These are phyloP conservation scores for Calonectria pseudoreteaudii DNA, from an alignment of 2,329 filamentous ascomycete species.

Conservation along the genomic window DNA sequence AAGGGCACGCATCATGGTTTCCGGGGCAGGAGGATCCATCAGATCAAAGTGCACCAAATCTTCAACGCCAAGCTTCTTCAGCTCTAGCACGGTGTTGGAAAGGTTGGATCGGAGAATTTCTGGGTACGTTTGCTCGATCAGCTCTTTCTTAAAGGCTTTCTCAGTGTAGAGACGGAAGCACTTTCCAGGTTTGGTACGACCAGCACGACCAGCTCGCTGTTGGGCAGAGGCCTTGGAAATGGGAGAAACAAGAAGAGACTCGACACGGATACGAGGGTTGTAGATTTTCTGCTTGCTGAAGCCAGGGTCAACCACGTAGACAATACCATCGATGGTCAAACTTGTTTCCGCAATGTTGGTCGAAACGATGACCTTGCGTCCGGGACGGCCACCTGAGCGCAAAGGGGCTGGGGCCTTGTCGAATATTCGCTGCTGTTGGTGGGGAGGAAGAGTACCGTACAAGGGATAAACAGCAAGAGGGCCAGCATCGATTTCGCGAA, in stretches of 20 bases:
- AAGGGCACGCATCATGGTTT: slow-evolving; percentile 97
- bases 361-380: slow-evolving; percentile 93
- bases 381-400: slow-evolving; percentile 82
- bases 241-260: slow-evolving; percentile 95
- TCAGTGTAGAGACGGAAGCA: slow-evolving; percentile 98
- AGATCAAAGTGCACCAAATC: slow-evolving; percentile 98
- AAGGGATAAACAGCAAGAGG: slow-evolving; percentile 92
- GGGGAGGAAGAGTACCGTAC: slow-evolving; percentile 91
- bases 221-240: slow-evolving; percentile 98
- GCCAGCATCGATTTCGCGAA: slow-evolving; percentile 89
- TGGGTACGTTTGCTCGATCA: slow-evolving; percentile 97
- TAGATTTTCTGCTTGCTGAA: slow-evolving; percentile 99
- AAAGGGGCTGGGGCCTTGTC: slow-evolving; percentile 83
- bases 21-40: slow-evolving; percentile 97
- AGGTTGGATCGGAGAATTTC: slow-evolving; percentile 96
- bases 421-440: slow-evolving; percentile 96
- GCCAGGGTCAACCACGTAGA: slow-evolving; percentile 98
- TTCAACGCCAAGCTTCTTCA: slow-evolving; percentile 96
- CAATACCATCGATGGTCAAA: slow-evolving; percentile 97
- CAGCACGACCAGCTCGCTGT: slow-evolving; percentile 97
- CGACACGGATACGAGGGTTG: slow-evolving; percentile 95
- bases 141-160: slow-evolving; percentile 94
- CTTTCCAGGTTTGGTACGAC: slow-evolving; percentile 97
- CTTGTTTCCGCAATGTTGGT: slow-evolving; percentile 99
- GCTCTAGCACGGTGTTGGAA: slow-evolving; percentile 91